Evolutionary conservation across 1,139 yeast species (phyloP).

Genomic region (Lodderomyces jiufengensis): DNA sequence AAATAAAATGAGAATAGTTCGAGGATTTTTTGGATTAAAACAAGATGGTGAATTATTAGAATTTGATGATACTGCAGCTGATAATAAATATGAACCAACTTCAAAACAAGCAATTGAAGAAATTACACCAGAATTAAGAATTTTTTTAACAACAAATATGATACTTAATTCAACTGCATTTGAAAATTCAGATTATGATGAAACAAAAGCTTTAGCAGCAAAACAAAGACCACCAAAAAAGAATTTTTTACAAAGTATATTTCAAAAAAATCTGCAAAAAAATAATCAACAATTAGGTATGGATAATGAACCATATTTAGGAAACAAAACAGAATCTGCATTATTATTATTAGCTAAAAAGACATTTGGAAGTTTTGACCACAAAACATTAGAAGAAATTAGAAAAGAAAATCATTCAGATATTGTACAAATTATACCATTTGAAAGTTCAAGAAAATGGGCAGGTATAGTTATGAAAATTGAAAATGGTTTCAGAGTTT

Average conservation of each 20-base stretch:
- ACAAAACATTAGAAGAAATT: constrained; percentile 32
- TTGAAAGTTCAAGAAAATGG: constrained; percentile 92
- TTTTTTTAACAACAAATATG: constrained; percentile 56
- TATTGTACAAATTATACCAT: constrained; percentile 75
- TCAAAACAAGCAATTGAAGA: constrained; percentile 31
- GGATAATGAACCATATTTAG: constrained; percentile 62
- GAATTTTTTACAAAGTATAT: constrained; percentile 21
- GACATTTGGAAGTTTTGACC: constrained; percentile 46
- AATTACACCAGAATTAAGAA: constrained; percentile 31
- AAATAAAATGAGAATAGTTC: constrained; percentile 85
- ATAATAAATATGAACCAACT: constrained; percentile 17
- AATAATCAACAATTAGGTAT: constrained; percentile 18
- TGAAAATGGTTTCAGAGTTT: constrained; percentile 54
- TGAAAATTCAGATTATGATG: constrained; percentile 53
- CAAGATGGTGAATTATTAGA: constrained; percentile 17
- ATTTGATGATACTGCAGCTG: constrained; percentile 42
- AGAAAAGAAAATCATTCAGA: constrained; percentile 35
- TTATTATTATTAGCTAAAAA: constrained; percentile 64
- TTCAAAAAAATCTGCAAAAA: constrained; percentile 15
- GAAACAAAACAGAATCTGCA: constrained; percentile 95
- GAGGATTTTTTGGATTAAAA: constrained; percentile 56
- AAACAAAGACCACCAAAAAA: constrained; percentile 28
- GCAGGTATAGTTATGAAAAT: constrained; percentile 70
- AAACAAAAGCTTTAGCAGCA: constrained; percentile 29
- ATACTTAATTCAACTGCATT: constrained; percentile 86